These are phyloP conservation scores for Luffa aegyptiaca DNA, from an alignment of 306 rosid species.

Conservation along the genomic window DNA sequence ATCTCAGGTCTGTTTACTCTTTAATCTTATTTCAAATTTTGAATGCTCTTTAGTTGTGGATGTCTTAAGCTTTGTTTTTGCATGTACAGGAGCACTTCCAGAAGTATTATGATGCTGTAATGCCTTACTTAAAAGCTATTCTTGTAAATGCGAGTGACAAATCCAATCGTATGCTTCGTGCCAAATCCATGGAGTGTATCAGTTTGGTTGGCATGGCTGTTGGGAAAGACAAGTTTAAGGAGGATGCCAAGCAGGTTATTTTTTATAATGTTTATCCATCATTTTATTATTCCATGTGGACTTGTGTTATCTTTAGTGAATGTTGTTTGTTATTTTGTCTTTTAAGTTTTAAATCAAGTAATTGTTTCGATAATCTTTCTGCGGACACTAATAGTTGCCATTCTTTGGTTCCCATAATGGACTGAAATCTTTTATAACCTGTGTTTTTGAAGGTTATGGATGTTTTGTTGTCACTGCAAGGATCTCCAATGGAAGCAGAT, in stretches of 20 bases:
- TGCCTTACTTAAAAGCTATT: conserved; percentile 90
- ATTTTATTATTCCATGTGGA: background rate
- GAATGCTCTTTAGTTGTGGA: background rate
- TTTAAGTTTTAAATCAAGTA: background rate
- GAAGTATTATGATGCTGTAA: conserved; percentile 88
- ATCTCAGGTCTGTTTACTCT: conserved; percentile 62
- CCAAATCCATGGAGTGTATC: conserved; percentile 97
- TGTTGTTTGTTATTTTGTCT: background rate
- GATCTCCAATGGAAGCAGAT: conserved; percentile 83
- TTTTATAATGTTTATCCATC: background rate
- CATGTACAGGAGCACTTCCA: conserved; percentile 70
- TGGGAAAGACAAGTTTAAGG: conserved; percentile 93
- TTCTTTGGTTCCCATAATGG: background rate
- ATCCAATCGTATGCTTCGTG: conserved; percentile 95
- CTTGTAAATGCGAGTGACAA: conserved; percentile 90
- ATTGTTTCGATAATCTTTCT: background rate
- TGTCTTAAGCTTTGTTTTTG: background rate
- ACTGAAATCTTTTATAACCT: background rate
- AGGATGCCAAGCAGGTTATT: conserved; percentile 82
- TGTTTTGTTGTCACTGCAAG: conserved; percentile 90
- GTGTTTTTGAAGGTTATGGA: conserved; percentile 66
- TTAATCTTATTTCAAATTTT: background rate
- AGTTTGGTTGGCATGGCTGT: conserved; percentile 99
- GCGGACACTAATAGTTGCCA: background rate
- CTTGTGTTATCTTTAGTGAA: background rate